Evolutionary conservation across 2,329 filamentous ascomycete species (phyloP).

Genomic region (Sclerotinia spermophila): DNA sequence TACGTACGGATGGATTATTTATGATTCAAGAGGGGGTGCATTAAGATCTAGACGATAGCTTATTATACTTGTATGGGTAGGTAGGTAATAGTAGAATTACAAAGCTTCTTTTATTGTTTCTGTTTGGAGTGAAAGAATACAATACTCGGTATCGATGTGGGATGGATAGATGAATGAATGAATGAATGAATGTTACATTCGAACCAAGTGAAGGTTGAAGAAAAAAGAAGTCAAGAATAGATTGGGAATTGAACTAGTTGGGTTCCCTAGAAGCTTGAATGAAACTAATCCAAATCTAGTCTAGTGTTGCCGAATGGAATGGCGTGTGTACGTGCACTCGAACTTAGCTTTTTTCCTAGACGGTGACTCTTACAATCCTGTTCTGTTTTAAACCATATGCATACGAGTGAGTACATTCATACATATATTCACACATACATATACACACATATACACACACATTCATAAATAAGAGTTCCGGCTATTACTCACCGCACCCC

Average conservation of each 20-base stretch:
- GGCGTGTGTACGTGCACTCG: not conserved
- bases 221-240: conserved; percentile 5
- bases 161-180: no score
- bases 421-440: no score
- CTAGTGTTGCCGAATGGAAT: not conserved
- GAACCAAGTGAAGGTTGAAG: not conserved
- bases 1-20: no score
- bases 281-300: not conserved
- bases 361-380: not conserved
- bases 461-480: no score
- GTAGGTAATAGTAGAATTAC: not conserved
- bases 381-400: no score
- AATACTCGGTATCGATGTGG: no score
- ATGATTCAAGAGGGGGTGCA: no score
- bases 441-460: no score
- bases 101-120: not conserved
- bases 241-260: not conserved
- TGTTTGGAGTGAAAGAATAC: not conserved
- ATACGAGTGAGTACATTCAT: no score
- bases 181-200: no score
- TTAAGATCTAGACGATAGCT: not conserved
- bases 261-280: not conserved
- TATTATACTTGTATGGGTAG: not conserved
- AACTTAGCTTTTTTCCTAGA: no score
- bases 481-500: no score